Conservation (phyloP, 257 asterid genomes). For the Lycium barbarum region DNA sequence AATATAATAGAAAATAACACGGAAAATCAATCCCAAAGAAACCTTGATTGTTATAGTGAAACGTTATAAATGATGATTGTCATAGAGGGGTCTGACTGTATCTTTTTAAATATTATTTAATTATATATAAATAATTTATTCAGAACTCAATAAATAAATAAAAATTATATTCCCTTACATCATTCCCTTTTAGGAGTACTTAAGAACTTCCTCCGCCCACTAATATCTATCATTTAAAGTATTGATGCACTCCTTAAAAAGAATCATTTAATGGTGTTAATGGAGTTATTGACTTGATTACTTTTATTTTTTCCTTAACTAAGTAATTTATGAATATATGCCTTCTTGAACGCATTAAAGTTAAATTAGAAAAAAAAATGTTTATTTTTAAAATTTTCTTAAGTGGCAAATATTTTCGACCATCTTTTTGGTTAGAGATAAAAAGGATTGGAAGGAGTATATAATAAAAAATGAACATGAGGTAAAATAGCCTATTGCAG, state of each 20-base stretch:
- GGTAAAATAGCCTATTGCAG: too few species aligned
- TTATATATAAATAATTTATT: too few species aligned
- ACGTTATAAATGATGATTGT: background rate
- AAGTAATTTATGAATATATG: background rate
- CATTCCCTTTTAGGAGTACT: background rate
- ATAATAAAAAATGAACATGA: background rate
- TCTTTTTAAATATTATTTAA: too few species aligned
- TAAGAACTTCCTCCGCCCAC: background rate
- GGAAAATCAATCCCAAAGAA: background rate
- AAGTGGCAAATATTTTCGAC: background rate
- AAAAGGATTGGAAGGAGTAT: background rate
- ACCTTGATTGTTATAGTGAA: background rate
- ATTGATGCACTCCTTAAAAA: background rate
- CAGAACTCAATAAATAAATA: too few species aligned
- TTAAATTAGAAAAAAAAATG: background rate
- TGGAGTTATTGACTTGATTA: background rate
- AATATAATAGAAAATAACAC: background rate
- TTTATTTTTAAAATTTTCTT: background rate
- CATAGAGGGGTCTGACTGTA: background rate
- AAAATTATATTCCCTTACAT: background rate
- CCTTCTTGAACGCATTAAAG: background rate
- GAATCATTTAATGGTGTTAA: background rate
- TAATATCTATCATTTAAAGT: too few species aligned
- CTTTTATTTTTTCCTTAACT: background rate
- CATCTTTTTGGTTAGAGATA: background rate